phyloP scores from a whole-genome alignment of 805 yeast genomes.

The Candida parachauliodes region DNA sequence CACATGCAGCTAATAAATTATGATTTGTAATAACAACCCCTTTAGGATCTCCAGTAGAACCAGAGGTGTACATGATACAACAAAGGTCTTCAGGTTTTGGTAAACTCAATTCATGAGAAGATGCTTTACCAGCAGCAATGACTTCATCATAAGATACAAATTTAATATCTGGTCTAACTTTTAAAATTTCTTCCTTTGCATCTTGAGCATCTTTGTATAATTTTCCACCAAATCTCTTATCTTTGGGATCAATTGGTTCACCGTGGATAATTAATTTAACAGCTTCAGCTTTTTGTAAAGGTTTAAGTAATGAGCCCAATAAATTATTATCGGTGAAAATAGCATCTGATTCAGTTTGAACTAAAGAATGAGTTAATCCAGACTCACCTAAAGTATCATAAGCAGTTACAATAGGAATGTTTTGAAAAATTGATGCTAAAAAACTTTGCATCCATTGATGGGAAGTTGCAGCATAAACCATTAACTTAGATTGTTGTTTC shows the following conservation, averaged over 20 bases:
- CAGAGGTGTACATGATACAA: constrained; percentile 85
- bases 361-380: constrained; percentile 81
- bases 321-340: constrained; percentile 82
- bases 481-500: constrained; percentile 56
- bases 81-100: constrained; percentile 60
- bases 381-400: constrained; percentile 91
- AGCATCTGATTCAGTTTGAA: constrained; percentile 74
- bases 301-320: constrained; percentile 62
- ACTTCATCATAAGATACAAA: constrained; percentile 66
- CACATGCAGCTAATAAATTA: constrained; percentile 78
- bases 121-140: constrained; percentile 55
- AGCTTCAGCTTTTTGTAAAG: constrained; percentile 58
- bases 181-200: constrained; percentile 57
- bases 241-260: constrained; percentile 57
- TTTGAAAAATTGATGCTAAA: constrained; percentile 72
- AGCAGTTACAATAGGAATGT: constrained; percentile 88
- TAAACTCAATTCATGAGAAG: constrained; percentile 35
- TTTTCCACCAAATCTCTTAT: constrained; percentile 61
- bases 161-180: constrained; percentile 72
- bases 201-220: constrained; percentile 53
- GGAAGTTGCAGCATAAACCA: constrained; percentile 85
- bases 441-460: constrained; percentile 88
- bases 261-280: constrained; percentile 71
- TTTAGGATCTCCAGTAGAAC: constrained; percentile 82
- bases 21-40: constrained; percentile 70